Evolutionary conservation across 345 rosid genomes (phyloP).

Genomic region (Moricandia moricandioides): DNA sequence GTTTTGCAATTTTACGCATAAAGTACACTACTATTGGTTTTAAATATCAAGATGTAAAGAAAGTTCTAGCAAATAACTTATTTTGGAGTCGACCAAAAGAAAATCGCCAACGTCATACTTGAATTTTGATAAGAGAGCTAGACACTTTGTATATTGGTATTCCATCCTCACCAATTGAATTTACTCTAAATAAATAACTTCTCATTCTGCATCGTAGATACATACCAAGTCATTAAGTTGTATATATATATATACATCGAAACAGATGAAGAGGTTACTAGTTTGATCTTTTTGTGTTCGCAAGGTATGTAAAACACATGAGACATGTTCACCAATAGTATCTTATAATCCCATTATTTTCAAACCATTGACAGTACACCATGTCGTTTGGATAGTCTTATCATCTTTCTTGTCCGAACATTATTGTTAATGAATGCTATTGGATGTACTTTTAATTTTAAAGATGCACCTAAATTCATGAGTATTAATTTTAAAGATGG

Average conservation of each 20-base stretch:
- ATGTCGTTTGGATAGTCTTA: background rate
- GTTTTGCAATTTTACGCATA: background rate
- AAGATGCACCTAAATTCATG: background rate
- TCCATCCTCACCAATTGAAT: background rate
- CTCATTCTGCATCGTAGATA: background rate
- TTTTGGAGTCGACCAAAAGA: background rate
- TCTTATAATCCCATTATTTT: background rate
- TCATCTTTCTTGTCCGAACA: background rate
- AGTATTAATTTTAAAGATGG: background rate
- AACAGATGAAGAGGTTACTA: background rate
- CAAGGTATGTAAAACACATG: background rate
- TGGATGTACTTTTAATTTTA: background rate
- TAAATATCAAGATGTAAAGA: background rate
- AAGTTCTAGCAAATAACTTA: background rate
- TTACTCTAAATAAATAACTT: background rate
- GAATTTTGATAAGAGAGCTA: background rate
- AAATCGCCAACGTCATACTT: background rate
- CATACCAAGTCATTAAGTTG: background rate
- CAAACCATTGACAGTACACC: background rate
- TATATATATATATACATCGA: background rate
- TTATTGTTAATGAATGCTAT: background rate
- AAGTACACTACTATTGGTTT: background rate
- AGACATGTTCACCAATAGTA: background rate
- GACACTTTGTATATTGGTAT: background rate
- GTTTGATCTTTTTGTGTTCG: background rate